Evolutionary conservation across 169 alveolate species (phyloP).

Genomic region (Plasmodium blacklocki): DNA sequence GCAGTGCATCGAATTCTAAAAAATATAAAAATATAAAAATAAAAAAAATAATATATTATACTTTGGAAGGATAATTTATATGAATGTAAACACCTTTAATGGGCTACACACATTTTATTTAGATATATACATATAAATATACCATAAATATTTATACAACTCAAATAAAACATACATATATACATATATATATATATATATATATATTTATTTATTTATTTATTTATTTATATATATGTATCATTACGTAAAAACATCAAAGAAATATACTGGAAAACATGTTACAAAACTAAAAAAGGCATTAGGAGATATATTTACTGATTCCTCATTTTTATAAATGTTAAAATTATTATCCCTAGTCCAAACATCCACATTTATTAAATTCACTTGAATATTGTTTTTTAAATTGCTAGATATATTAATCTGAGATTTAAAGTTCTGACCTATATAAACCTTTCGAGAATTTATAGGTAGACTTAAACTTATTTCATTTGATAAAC

Average conservation of each 20-base stretch:
- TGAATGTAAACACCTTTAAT: no score
- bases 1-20: constrained; percentile 41
- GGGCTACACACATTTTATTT: no score
- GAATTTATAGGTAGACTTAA: constrained; percentile 51
- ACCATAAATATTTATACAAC: neutral
- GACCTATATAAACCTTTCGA: constrained; percentile 53
- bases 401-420: constrained; percentile 56
- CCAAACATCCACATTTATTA: constrained; percentile 42
- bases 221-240: no score
- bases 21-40: neutral
- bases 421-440: constrained; percentile 39
- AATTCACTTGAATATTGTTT: constrained; percentile 35
- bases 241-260: constrained; percentile 46
- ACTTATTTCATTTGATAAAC: constrained; percentile 56
- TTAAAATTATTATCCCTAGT: constrained; percentile 44
- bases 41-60: neutral
- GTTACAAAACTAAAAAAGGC: constrained; percentile 44
- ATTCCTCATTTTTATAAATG: constrained; percentile 28
- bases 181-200: constrained; percentile 9
- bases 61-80: no score
- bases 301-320: constrained; percentile 17
- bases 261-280: constrained; percentile 27
- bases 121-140: no score
- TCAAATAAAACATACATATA: neutral
- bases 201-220: constrained; percentile 8